phyloP scores from a whole-genome alignment of 1,284 basidiomycete genomes.

The Cutaneotrichosporon cyanovorans region DNA sequence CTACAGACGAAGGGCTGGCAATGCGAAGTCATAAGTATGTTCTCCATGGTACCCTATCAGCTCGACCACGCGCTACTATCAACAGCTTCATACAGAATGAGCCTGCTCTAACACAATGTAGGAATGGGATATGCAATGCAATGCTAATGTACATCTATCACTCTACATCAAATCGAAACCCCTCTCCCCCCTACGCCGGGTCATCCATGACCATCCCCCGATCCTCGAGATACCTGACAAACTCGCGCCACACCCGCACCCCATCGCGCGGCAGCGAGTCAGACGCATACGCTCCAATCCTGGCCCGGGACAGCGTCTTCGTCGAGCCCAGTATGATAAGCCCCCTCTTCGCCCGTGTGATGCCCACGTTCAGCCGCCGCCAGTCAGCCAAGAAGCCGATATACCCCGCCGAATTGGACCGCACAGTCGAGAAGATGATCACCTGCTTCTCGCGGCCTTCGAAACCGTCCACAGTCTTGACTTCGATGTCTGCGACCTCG shows the following conservation, averaged over 20 bases:
- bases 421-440: conserved; percentile 82
- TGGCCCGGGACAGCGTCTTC: conserved; percentile 54
- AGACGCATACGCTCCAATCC: conserved; percentile 13
- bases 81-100: too few species aligned
- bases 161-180: neutral
- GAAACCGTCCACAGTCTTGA: conserved; percentile 87
- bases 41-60: too few species aligned
- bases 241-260: conserved; percentile 33
- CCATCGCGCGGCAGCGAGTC: conserved; percentile 32
- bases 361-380: conserved; percentile 75
- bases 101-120: neutral
- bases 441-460: conserved; percentile 88
- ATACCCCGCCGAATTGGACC: conserved; percentile 63
- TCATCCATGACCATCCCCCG: conserved; percentile 27
- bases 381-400: conserved; percentile 88
- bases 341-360: conserved; percentile 75
- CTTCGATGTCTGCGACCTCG: conserved; percentile 61
- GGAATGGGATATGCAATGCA: neutral
- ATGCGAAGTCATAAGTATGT: too few species aligned
- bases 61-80: too few species aligned
- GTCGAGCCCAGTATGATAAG: conserved; percentile 74
- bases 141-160: neutral
- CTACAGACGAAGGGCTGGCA: too few species aligned
- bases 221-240: conserved; percentile 26
- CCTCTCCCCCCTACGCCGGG: conserved; percentile 2